Conservation (phyloP, 2,329 filamentous ascomycete species). For the Thermomyces lanuginosus region DNA sequence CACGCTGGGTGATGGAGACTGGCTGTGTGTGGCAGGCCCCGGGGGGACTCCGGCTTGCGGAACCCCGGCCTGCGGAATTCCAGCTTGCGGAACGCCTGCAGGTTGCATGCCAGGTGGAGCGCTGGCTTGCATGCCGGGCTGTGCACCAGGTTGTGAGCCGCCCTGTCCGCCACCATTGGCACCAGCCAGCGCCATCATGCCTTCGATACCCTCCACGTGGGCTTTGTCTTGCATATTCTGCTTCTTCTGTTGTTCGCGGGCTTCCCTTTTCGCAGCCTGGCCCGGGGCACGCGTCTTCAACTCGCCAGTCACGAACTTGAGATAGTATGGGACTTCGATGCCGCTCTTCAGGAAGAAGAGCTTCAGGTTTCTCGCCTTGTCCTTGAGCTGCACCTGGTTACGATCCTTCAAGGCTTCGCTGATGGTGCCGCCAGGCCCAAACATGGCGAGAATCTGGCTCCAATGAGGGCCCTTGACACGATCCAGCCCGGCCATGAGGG, state of each 20-base stretch:
- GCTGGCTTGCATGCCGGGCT: too few species aligned
- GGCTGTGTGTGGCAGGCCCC: constrained; percentile 17
- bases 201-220: constrained; percentile 32
- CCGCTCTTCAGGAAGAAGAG: constrained; percentile 84
- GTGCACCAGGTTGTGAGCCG: too few species aligned
- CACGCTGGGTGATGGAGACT: constrained; percentile 23
- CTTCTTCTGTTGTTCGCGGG: constrained; percentile 30
- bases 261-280: constrained; percentile 34
- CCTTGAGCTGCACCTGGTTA: constrained; percentile 82
- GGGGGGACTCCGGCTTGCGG: too few species aligned
- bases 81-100: too few species aligned
- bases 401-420: constrained; percentile 74
- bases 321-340: constrained; percentile 75
- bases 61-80: too few species aligned
- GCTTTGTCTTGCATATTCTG: constrained; percentile 32
- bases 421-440: constrained; percentile 62
- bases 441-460: constrained; percentile 78
- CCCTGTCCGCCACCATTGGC: too few species aligned
- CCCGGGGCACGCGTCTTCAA: constrained; percentile 69
- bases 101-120: too few species aligned
- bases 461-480: constrained; percentile 82
- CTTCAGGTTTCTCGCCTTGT: constrained; percentile 80
- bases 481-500: constrained; percentile 74
- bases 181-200: constrained; percentile 32
- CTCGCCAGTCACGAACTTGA: constrained; percentile 78